Evolutionary conservation across 495 filamentous ascomycete genomes (phyloP), one percentile per base, ranked within the genome.

Genomic region (Aspergillus sclerotioniger): DNA sequence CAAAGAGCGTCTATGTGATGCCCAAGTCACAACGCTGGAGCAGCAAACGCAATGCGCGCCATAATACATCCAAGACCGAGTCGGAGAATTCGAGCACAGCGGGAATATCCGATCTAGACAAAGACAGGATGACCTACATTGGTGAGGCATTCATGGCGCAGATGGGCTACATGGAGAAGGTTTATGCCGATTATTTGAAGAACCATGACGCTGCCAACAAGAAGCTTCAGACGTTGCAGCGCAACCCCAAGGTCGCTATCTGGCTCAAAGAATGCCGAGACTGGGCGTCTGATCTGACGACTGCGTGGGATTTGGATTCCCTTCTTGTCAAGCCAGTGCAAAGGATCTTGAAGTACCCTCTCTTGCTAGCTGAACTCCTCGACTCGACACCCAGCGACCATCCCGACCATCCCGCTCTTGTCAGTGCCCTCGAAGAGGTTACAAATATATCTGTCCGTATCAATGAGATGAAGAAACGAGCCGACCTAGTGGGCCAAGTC

Each of bases 241-340:
- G 82, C 53, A 87, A 87, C 43, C 77, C 81, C 12, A 88, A 87
- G 6, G 90, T 98, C 48, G 84, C 86, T 37, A 87, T 95, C 50
- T 99, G 94, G 94, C 76, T 96, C 31, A 85, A 88, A 56, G 94
- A 96, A 69, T 99, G 94, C 67, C 89, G 89, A 60, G 82, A 89
- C 37, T 90, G 88, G 65, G 92, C 92, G 0, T 84, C 87, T 53
- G 95, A 96, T 66, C 77, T 99, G 25, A 99, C 94, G 0, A 80
- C 80, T 8, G 92, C 95, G 4, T 98, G 95, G 95, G 87, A 95
- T 66, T 73, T 99, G 50, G 91, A 96, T 68, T 92, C 94, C 6
- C 76, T 99, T 33, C 81, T 99, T 13, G 90, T 99, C 57, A 99
- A 99, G 71, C 94, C 94, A 8, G 88, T 93, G 62, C 94, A 99